These are phyloP conservation scores for Colletotrichum echinochloae DNA, from an alignment of 2,329 filamentous ascomycete genomes.

Conservation along the genomic window DNA sequence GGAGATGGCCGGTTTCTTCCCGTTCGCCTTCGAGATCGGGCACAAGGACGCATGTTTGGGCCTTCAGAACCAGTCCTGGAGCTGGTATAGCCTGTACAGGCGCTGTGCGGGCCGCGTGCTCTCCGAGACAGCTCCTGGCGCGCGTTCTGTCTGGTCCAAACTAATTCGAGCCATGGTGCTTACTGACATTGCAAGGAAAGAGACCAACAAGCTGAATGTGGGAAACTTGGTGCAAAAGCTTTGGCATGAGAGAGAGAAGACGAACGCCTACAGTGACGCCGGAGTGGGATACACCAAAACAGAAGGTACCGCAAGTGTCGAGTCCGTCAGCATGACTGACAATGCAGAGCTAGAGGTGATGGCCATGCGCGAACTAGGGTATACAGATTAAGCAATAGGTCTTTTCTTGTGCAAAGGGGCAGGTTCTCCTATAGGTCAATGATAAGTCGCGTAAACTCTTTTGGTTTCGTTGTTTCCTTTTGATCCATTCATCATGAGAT, in stretches of 20 bases:
- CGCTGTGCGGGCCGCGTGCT: neutral
- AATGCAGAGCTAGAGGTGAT: neutral
- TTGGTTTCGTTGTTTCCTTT: neutral
- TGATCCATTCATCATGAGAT: neutral
- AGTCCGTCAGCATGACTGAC: neutral
- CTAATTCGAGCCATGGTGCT: constrained; percentile 4
- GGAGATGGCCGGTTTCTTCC: constrained; percentile 20
- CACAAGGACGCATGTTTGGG: constrained; percentile 13
- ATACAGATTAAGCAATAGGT: neutral
- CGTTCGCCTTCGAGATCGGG: constrained; percentile 9
- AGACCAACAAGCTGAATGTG: neutral
- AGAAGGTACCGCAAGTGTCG: fast-evolving
- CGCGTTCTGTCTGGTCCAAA: neutral
- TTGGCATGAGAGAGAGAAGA: constrained; percentile 2
- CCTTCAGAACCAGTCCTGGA: constrained; percentile 2
- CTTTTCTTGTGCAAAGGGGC: fast-evolving
- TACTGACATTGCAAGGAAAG: neutral
- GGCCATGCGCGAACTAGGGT: neutral
- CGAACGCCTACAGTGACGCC: too few relatives aligned
- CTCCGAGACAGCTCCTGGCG: neutral
- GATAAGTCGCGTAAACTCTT: neutral
- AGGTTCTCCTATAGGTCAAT: fast-evolving
- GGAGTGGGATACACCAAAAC: neutral
- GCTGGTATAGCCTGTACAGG: constrained; percentile 25
- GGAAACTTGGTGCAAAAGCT: neutral